Evolutionary conservation across 345 rosid genomes (phyloP), one percentile per base, ranked within the genome.

Genomic region (Clausena lansium): DNA sequence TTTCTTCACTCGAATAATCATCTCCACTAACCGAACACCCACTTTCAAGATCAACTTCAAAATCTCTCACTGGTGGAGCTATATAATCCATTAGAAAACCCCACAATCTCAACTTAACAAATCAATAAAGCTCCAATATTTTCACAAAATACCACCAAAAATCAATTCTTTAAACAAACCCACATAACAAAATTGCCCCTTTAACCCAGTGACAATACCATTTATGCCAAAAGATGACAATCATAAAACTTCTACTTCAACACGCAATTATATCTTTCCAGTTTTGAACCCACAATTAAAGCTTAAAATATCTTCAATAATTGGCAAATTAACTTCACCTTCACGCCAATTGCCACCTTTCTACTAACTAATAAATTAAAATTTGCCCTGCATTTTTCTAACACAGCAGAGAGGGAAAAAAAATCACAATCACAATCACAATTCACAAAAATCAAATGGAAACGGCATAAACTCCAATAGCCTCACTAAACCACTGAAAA

Each of bases 31-130:
- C 79, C 2, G 73, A 10, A n/a, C 76, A 65, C 61, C 97, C 97
- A 73, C 79, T 85, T 85, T 94, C 99, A 38, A 91, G 93, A 88
- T 90, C 97, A 78, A 88, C 84, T 36, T 87, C 91, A 52, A 86
- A 77, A 77, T 83, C 91, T 41, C 75, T 77, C 28, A 58, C 85
- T 76, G 70, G 76, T 36, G 81, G 79, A 67, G 76, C 85, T 69
- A 79, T 78, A 10, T 70, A 73, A 75, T 71, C 88, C 91, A 89
- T 89, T 67, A 7, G 50, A 33, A 76, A 15, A 67, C 67, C 67
- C 66, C 70, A 41, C 28, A 72, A 83, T 27, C 27, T 68, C 73
- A 79, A 74, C 65, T 75, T 22, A 10, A 61, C 79, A 75, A 75
- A 70, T 25, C 22, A 62, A 17, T 70, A 71, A 77, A 52, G 50